Evolutionary conservation across 306 rosid species (phyloP), one percentile per base, ranked within the genome.

Genomic region (Cicer bijugum): DNA sequence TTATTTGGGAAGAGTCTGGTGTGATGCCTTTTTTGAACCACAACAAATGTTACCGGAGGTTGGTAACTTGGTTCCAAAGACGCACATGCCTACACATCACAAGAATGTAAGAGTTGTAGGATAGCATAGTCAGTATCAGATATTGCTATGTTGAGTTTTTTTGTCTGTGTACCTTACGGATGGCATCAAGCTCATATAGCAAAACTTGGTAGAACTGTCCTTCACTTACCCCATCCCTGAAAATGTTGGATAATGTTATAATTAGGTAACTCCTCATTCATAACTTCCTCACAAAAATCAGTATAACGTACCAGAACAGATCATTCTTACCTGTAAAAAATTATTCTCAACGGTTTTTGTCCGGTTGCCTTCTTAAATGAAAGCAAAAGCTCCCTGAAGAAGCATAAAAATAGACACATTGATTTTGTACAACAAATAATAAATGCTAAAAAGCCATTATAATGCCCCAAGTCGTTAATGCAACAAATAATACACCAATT

Each of bases 21-120:
- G 61, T 93, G 98, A 64, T 93, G 93, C 52, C 98, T 86, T 77
- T 93, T 93, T 84, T 93, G 98, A 45, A 93, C 98, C 8, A 93
- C 89, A 6, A 93, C 89, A 78, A 93, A 93, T 35, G 97, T 93
- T 23, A 93, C 96, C 1, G 93, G 93, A 0, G 98, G 98, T 72
- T 90, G 98, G 84, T 93, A 90, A 74, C 85, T 93, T 2, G 97
- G 97, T 74, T 93, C 98, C 71, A 93, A 50, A 35, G 98, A 92
- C 35, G 97, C 92, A 71, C 98, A 92, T 0, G 98, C 98, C 98
- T 92, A 45, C 9, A 78, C 42, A 83, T 55, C 20, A 8, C 2
- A 39, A 37, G 57, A 64, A 81, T 64, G 61, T 48, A 43, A 56
- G 52, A 8, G 48, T 12, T 35, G 39, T 44, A 40, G 67, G 62